Base-by-base conservation (phyloP, 2,329 filamentous ascomycete genomes). In the Cadophora sp. region DNA sequence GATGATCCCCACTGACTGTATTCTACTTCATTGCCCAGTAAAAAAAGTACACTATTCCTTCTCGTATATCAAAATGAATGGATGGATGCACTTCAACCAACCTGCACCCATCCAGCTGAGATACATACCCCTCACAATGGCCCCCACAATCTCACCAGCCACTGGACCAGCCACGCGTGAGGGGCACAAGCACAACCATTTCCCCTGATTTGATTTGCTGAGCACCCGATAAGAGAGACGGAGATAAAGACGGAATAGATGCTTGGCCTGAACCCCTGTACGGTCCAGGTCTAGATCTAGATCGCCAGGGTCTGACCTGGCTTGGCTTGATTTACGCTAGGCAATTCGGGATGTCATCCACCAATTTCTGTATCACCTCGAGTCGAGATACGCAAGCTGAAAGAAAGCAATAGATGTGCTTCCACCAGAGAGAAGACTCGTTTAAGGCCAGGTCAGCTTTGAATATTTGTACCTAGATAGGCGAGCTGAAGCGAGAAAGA, bases 151-250 rank as follows among this genome's bases (percentile, higher is more conserved):
- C 43, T 48, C 45, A 41, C 33, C 33, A 56, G 53, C 53, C 53
- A 56, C 53, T 16, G 27, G 27, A 36, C 53, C 30, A 56, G 53
- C 56, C 56, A 59, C 20, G 36, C 55, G 45, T 8, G 55, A 59
- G 55, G 55, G 55, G 55, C 14, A 59, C 36, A 24, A 20, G 8
- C 11, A 50, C 20, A 20, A 24, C 5, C 18, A 7, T 24, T 4
- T 13, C 3, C n/a, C 1, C 24, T 33, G 50, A 36, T 55, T 55
- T 33, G 50, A 36, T 55, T 55, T 24, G 45, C 11, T 11, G 5
- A 13, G 20, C 27, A 24, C 43, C 43, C 51, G 51, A 55, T 51
- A 51, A 51, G 48, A 50, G n/a, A n/a, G n/a, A n/a, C n/a, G n/a
- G n/a, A n/a, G 20, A 50, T 39, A 39, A 9, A 39, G 8, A 39